phyloP scores from a whole-genome alignment of 2,329 filamentous ascomycete species.

The Knoxdaviesia proteae region DNA sequence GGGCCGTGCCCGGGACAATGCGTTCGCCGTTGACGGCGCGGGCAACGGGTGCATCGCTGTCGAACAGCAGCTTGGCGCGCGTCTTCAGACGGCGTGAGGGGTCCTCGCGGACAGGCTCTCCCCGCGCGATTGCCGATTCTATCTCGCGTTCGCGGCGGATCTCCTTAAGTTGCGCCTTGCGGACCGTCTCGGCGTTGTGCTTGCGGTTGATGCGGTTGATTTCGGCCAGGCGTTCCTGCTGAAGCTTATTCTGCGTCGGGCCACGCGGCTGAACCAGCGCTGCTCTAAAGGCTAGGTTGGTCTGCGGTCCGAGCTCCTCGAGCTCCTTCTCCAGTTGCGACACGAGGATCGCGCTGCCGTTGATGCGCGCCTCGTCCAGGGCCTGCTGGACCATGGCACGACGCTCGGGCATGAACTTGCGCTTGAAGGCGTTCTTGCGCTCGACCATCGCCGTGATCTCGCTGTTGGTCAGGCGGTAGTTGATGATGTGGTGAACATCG shows the following conservation, averaged over 20 bases:
- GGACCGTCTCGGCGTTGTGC: slow-evolving; percentile 73
- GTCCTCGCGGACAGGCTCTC: slow-evolving; percentile 39
- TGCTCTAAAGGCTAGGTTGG: slow-evolving; percentile 48
- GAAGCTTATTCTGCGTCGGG: slow-evolving; percentile 32
- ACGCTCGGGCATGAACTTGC: slow-evolving; percentile 44
- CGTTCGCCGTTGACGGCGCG: slow-evolving; percentile 25
- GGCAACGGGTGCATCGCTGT: slow-evolving; percentile 24
- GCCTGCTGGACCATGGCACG: slow-evolving; percentile 45
- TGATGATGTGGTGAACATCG: slow-evolving; percentile 61
- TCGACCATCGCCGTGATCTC: slow-evolving; percentile 65
- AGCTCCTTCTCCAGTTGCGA: slow-evolving; percentile 37
- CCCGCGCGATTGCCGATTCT: slow-evolving; percentile 39
- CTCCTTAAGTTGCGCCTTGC: slow-evolving; percentile 74
- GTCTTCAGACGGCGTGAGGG: slow-evolving; percentile 42
- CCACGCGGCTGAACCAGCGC: slow-evolving; percentile 17
- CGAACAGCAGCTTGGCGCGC: slow-evolving; percentile 46
- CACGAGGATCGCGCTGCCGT: slow-evolving; percentile 37
- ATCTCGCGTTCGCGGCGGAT: slow-evolving; percentile 39
- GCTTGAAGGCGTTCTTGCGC: slow-evolving; percentile 45
- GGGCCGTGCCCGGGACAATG: slow-evolving; percentile 19
- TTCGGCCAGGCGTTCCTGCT: slow-evolving; percentile 66
- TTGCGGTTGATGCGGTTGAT: slow-evolving; percentile 72
- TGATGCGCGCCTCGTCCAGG: slow-evolving; percentile 43
- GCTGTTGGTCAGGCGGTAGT: slow-evolving; percentile 61
- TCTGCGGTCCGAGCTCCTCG: slow-evolving; percentile 42